Evolutionary conservation across 306 rosid genomes (phyloP).

Genomic region (Cicer cuneatum): DNA sequence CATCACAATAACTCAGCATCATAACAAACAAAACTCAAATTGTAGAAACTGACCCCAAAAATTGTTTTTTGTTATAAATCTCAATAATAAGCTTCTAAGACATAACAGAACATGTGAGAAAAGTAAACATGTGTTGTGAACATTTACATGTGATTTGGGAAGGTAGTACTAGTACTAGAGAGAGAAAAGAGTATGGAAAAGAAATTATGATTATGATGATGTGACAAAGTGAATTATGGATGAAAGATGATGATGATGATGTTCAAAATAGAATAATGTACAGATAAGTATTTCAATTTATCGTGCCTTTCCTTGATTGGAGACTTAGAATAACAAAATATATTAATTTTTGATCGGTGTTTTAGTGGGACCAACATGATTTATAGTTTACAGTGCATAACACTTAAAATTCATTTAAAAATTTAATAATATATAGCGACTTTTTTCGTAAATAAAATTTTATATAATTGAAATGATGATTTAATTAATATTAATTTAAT

Average conservation of each 20-base stretch:
- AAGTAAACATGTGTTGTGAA: conserved; percentile 7
- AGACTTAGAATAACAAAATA: too few relatives aligned
- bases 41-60: not conserved
- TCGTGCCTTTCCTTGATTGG: not conserved
- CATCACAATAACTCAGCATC: not conserved
- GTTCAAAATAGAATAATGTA: not conserved
- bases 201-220: not conserved
- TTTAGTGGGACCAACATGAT: too few relatives aligned
- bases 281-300: conserved; percentile 7
- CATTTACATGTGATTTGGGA: conserved; percentile 11
- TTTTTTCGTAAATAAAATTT: too few relatives aligned
- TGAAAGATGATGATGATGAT: not conserved
- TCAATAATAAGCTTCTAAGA: not conserved
- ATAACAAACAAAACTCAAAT: not conserved
- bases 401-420: too few relatives aligned
- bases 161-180: not conserved
- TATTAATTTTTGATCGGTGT: too few relatives aligned
- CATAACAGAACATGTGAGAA: not conserved
- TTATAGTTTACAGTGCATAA: too few relatives aligned
- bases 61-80: not conserved
- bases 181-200: not conserved
- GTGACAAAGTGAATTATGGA: conserved; percentile 19
- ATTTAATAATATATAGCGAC: too few relatives aligned
- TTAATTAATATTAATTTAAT: too few relatives aligned
- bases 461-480: too few relatives aligned